Evolutionary conservation across 1,139 yeast species (phyloP).

Genomic region (Yamadazyma mexicana): DNA sequence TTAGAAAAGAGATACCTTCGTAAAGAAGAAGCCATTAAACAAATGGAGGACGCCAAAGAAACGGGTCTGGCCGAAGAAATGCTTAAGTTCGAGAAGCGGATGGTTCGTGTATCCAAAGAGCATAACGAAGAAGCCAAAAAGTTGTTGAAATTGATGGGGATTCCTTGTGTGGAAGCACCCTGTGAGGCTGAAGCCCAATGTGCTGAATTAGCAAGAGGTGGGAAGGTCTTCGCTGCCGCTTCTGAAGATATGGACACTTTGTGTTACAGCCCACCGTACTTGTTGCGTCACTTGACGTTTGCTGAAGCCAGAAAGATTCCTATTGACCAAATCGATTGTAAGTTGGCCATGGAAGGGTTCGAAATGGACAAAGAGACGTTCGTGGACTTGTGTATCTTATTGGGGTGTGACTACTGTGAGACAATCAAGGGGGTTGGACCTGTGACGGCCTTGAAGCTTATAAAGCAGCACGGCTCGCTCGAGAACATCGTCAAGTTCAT

Average conservation of each 20-base stretch:
- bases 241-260: constrained; percentile 99
- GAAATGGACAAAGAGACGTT: constrained; percentile 72
- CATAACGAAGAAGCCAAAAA: constrained; percentile 94
- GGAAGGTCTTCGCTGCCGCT: constrained; percentile 94
- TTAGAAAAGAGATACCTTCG: constrained; percentile 79
- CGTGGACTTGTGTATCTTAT: constrained; percentile 84
- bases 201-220: constrained; percentile 85
- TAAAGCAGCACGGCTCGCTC: constrained; percentile 79
- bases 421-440: constrained; percentile 96
- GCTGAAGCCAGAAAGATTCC: constrained; percentile 94
- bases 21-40: constrained; percentile 80
- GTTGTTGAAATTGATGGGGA: constrained; percentile 83
- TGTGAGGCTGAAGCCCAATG: constrained; percentile 99
- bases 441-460: constrained; percentile 84
- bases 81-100: constrained; percentile 77
- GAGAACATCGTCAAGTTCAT: constrained; percentile 75
- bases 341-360: constrained; percentile 70
- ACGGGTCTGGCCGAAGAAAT: constrained; percentile 78
- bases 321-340: constrained; percentile 76
- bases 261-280: constrained; percentile 82
- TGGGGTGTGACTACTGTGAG: constrained; percentile 97
- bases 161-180: constrained; percentile 91
- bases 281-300: constrained; percentile 86
- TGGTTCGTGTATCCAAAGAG: constrained; percentile 82
- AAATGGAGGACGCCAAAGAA: constrained; percentile 71